Percentiles rank a stretch among this genome's conserved stretches.
Conservation (phyloP, 2,329 filamentous ascomycete genomes). For the Cercospora berteroae region DNA sequence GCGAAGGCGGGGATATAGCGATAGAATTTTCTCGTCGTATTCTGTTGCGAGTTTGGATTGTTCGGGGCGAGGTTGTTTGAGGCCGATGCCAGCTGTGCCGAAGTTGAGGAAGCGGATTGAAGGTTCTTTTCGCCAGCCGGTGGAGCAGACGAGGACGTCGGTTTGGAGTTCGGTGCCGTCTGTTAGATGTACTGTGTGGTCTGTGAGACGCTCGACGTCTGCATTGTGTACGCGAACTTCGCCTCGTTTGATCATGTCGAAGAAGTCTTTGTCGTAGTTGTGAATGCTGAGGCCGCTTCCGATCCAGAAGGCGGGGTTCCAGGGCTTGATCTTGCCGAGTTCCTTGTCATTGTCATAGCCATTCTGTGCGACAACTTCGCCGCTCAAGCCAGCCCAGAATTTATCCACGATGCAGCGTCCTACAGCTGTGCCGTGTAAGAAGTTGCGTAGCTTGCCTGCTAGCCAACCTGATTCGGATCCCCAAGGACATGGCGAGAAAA, state of each 20-base stretch:
- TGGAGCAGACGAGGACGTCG: slow-evolving; percentile 56
- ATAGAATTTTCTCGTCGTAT: slow-evolving; percentile 54
- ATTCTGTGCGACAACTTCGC: slow-evolving; percentile 53
- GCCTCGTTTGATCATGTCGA: slow-evolving; percentile 56
- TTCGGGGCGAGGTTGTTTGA: slow-evolving; percentile 33
- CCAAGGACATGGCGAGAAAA: slow-evolving; percentile 75
- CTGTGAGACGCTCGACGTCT: slow-evolving; percentile 41
- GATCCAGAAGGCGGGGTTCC: slow-evolving; percentile 51
- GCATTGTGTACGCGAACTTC: slow-evolving; percentile 58
- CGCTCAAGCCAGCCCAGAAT: slow-evolving; percentile 58
- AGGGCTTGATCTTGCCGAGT: slow-evolving; percentile 44
- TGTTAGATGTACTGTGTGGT: slow-evolving; percentile 53
- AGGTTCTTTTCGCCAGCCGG: slow-evolving; percentile 56
- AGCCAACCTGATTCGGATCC: slow-evolving; percentile 61
- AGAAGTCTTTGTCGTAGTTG: slow-evolving; percentile 58
- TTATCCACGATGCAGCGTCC: slow-evolving; percentile 56
- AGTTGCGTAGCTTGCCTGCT: slow-evolving; percentile 45
- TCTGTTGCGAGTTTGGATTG: slow-evolving; percentile 41
- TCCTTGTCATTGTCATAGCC: slow-evolving; percentile 46
- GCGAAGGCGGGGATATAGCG: slow-evolving; percentile 53
- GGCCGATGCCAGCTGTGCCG: slow-evolving; percentile 31
- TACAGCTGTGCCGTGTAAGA: slow-evolving; percentile 58
- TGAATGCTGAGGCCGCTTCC: slow-evolving; percentile 45
- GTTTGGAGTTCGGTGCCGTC: slow-evolving; percentile 53
- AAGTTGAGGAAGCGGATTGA: slow-evolving; percentile 56